Conservation (phyloP, 768 basidiomycete genomes). For the Porpolomopsis calyptriformis region DNA sequence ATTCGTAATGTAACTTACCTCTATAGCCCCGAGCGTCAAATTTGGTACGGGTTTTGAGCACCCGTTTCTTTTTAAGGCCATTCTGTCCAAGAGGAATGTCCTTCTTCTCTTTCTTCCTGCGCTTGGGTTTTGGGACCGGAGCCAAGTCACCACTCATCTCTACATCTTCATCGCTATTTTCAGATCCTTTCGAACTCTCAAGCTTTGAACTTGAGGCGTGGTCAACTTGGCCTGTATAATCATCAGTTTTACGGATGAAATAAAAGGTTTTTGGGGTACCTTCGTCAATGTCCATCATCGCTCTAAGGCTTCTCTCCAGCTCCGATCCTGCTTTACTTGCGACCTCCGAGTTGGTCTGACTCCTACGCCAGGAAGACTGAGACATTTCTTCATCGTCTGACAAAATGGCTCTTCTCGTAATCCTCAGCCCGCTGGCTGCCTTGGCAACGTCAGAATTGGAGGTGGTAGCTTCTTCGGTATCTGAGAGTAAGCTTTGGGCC, state of each 20-base stretch:
- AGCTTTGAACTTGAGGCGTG: constrained; percentile 17
- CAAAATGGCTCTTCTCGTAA: constrained; percentile 39
- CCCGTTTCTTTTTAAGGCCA: constrained; percentile 62
- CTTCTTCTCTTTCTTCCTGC: constrained; percentile 37
- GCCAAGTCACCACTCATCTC: constrained; percentile 27
- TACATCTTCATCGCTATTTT: constrained; percentile 21
- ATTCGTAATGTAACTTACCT: constrained; percentile 32
- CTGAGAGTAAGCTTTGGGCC: constrained; percentile 16
- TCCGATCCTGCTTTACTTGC: constrained; percentile 25
- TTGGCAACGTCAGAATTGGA: constrained; percentile 11
- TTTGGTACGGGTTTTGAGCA: constrained; percentile 45
- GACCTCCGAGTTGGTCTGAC: constrained; percentile 18
- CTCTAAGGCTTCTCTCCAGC: constrained; percentile 38
- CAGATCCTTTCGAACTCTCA: constrained; percentile 13
- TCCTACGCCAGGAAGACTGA: constrained; percentile 22
- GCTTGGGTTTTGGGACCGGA: constrained; percentile 21
- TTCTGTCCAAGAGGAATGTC: constrained; percentile 66
- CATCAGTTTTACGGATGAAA: background rate
- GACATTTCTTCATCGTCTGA: constrained; percentile 58
- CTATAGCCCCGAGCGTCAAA: constrained; percentile 64
- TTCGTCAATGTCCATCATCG: constrained; percentile 73
- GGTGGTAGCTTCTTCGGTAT: constrained; percentile 11
- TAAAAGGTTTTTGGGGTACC: constrained; percentile 25
- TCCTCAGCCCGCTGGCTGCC: constrained; percentile 14
- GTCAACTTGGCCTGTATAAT: constrained; percentile 23